Evolutionary conservation across 441 rosid species (phyloP).

Genomic region (Euphorbia schlechtendalii): DNA sequence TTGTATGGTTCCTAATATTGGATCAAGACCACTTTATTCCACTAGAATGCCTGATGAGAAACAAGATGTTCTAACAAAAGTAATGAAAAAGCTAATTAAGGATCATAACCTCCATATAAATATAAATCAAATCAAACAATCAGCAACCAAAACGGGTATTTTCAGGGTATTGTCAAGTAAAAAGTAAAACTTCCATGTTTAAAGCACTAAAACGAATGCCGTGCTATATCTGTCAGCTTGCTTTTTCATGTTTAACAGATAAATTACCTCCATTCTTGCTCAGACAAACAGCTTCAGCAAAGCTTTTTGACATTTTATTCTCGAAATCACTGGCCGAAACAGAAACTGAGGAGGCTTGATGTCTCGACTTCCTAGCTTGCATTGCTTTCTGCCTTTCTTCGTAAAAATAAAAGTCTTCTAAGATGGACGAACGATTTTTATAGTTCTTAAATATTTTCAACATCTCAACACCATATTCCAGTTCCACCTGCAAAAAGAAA

Average conservation of each 20-base stretch:
- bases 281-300: slow-evolving; percentile 51
- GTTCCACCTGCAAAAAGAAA: slow-evolving; percentile 45
- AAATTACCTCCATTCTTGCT: slow-evolving; percentile 21
- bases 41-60: too few relatives aligned
- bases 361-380: slow-evolving; percentile 61
- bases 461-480: slow-evolving; percentile 67
- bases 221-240: slow-evolving; percentile 13
- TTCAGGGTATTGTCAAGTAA: slow-evolving; percentile 5
- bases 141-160: not conserved
- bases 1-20: too few relatives aligned
- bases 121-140: not conserved
- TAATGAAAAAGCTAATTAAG: too few relatives aligned
- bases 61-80: too few relatives aligned
- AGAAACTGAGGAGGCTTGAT: slow-evolving; percentile 23
- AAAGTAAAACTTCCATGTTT: slow-evolving; percentile 7
- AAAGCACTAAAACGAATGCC: slow-evolving; percentile 3
- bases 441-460: slow-evolving; percentile 60
- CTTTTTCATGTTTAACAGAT: slow-evolving; percentile 10
- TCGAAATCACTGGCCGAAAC: slow-evolving; percentile 29
- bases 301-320: slow-evolving; percentile 50
- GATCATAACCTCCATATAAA: slow-evolving; percentile 9
- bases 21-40: too few relatives aligned
- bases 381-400: slow-evolving; percentile 72
- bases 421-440: slow-evolving; percentile 47
- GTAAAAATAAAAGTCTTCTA: slow-evolving; percentile 74